These are phyloP conservation scores for Sanghuangporus baumii DNA, from an alignment of 1,284 basidiomycete species.

Conservation along the genomic window DNA sequence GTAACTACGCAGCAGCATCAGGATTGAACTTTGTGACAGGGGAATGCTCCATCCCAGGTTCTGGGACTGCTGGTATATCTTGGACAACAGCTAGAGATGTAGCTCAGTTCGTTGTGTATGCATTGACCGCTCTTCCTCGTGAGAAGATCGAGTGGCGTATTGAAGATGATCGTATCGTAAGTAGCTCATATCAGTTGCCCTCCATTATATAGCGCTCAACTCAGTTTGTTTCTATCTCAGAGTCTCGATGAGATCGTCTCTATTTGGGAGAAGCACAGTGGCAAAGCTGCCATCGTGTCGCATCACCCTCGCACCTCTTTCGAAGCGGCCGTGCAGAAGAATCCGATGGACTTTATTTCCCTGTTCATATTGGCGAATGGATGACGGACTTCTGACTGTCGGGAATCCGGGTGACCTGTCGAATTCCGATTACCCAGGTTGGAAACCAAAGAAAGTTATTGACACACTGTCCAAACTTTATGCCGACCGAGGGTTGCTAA, in stretches of 20 bases:
- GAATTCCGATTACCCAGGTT: conserved; percentile 9
- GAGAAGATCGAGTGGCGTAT: conserved; percentile 28
- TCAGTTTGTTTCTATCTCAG: background rate
- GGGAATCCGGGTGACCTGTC: conserved; percentile 7
- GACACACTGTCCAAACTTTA: background rate
- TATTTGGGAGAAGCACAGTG: background rate
- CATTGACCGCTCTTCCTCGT: conserved; percentile 28
- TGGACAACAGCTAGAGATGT: conserved; percentile 31
- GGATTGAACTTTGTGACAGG: conserved; percentile 24
- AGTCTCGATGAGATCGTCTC: conserved; percentile 4
- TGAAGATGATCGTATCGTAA: conserved; percentile 30
- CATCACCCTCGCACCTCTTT: background rate
- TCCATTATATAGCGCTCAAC: background rate
- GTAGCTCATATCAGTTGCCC: background rate
- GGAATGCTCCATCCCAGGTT: conserved; percentile 29
- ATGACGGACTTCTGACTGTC: conserved; percentile 1
- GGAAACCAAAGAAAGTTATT: conserved; percentile 9
- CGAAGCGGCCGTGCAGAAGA: conserved; percentile 5
- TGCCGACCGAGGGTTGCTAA: background rate
- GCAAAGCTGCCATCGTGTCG: background rate
- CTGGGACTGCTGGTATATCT: conserved; percentile 27
- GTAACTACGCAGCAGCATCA: conserved; percentile 18
- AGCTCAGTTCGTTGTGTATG: conserved; percentile 31
- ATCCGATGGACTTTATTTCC: conserved; percentile 6
- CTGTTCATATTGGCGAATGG: background rate